Conservation (phyloP, 345 rosid genomes). For the Arabis alpina region DNA sequence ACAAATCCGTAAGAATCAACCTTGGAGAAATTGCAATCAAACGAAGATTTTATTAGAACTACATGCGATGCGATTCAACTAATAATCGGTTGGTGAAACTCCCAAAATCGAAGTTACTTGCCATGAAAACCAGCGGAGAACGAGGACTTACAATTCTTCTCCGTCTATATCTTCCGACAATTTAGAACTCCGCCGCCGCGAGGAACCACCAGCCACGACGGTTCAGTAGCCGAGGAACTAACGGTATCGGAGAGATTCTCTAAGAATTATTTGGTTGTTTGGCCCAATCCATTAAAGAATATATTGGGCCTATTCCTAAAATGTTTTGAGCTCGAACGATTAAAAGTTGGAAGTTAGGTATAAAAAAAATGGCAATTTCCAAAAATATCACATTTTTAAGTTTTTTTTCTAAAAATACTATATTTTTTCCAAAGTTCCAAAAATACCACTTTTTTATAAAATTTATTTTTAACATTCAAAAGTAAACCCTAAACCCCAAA, state of each 20-base stretch:
- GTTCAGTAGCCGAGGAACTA: slow-evolving; percentile 6
- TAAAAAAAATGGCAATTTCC: no score
- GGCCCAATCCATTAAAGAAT: slow-evolving; percentile 12
- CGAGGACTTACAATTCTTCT: slow-evolving; percentile 6
- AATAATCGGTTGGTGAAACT: background rate
- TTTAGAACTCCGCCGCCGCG: slow-evolving; percentile 6
- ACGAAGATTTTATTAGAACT: background rate
- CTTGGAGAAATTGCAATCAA: background rate
- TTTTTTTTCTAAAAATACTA: no score
- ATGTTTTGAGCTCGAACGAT: background rate
- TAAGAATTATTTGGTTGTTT: background rate
- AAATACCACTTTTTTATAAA: no score
- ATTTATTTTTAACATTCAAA: no score
- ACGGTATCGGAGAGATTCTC: background rate
- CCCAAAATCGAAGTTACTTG: background rate
- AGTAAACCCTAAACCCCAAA: no score
- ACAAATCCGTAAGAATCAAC: background rate
- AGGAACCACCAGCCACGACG: slow-evolving; percentile 8
- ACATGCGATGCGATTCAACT: slow-evolving; percentile 6
- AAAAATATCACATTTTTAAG: no score
- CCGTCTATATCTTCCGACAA: background rate
- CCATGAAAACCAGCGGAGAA: background rate
- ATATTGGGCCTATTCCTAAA: slow-evolving; percentile 15
- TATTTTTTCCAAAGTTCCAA: no score
- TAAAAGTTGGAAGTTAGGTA: no score